Evolutionary conservation across 179 eudicot genomes (phyloP), one percentile per base, ranked within the genome.

Genomic region (Beta corolliflora): DNA sequence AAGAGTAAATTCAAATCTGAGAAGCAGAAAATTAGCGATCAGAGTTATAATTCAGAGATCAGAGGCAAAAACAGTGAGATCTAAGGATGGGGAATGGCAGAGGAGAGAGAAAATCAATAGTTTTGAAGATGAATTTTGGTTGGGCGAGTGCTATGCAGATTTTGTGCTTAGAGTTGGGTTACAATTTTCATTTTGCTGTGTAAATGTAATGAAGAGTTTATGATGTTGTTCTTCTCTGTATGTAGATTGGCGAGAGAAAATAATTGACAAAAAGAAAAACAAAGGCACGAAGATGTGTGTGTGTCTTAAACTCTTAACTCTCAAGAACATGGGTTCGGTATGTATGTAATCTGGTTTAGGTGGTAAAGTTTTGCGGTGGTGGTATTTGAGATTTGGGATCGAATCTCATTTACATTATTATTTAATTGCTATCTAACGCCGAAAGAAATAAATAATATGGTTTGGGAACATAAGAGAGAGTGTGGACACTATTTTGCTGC

Each of bases 41-140:
- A 52, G 70, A 58, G 14, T 11, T 44, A 16, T 31, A 46, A 15
- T 54, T 18, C 56, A 66, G 74, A 46, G 86, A 84, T 80, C 75
- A 72, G 29, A 12, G 81, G 15, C 41, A 71, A 61, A 77, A 64
- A 63, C 55, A 66, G 76, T 73, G 86, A 84, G 86, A 84, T 84
- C 83, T 72, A 58, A 50, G 50, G 52, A 76, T 72, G 25, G 67
- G 55, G 53, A 36, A 65, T 50, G 41, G 25, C 18, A 23, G 70
- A 76, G 53, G 60, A 76, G 68, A 76, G 74, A 73, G 75, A 75
- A 25, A 13, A 36, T 25, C 0, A 55, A 53, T 14, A 48, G 61
- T 48, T 36, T 23, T 36, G 48, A 55, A 65, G 23, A 29, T 56
- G 31, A 70, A 58, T 5, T 55, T 45, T 53, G 31, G 3, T 19